Conservation (phyloP, 2,329 filamentous ascomycete species). For the Coniochaeta sp. region DNA sequence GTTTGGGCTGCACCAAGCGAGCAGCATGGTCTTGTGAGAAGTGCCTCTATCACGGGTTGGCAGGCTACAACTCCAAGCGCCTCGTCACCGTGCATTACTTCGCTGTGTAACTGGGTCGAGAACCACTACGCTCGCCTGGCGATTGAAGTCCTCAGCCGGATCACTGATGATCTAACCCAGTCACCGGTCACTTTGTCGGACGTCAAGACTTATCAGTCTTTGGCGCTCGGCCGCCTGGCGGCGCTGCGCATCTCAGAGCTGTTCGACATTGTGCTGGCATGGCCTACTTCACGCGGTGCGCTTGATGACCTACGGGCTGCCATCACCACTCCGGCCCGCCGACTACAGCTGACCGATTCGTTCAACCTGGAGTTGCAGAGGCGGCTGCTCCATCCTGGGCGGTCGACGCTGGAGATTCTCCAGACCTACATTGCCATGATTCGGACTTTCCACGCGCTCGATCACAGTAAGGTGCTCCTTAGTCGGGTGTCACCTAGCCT, state of each 20-base stretch:
- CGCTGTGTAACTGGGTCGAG: conserved; percentile 61
- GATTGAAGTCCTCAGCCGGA: conserved; percentile 49
- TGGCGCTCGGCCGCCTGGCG: conserved; percentile 61
- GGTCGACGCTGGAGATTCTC: conserved; percentile 69
- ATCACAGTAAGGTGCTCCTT: conserved; percentile 70
- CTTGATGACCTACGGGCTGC: conserved; percentile 68
- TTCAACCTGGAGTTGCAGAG: conserved; percentile 61
- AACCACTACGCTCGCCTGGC: conserved; percentile 59
- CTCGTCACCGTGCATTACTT: conserved; percentile 47
- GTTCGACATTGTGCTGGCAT: conserved; percentile 72
- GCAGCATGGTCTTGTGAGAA: conserved; percentile 13
- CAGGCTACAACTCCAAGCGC: conserved; percentile 23
- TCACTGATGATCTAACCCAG: conserved; percentile 27
- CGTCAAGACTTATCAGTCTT: conserved; percentile 63
- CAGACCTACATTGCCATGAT: conserved; percentile 76
- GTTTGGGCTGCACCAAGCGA: conserved; percentile 44
- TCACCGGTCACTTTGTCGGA: conserved; percentile 42
- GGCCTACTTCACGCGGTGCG: conserved; percentile 65
- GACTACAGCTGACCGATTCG: conserved; percentile 61
- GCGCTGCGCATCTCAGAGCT: conserved; percentile 63
- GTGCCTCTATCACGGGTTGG: conserved; percentile 14
- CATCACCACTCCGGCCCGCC: conserved; percentile 60
- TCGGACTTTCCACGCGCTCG: conserved; percentile 65
- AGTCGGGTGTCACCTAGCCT: conserved; percentile 67
- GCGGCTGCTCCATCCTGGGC: conserved; percentile 66